phyloP scores from a whole-genome alignment of 2,329 filamentous ascomycete genomes.

The Fusarium sambucinum region DNA sequence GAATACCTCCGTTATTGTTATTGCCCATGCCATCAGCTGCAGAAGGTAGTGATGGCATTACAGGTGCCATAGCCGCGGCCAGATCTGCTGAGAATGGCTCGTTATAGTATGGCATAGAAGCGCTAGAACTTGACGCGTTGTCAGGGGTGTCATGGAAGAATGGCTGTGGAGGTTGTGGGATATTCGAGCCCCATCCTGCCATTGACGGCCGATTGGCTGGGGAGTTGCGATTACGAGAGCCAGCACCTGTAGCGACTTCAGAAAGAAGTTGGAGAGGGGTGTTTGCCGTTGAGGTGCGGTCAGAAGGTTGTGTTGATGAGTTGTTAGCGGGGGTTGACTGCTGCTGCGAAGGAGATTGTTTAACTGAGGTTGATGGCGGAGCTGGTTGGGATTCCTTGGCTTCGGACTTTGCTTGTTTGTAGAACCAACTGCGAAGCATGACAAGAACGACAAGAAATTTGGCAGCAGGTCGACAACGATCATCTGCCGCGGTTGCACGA shows the following conservation, averaged over 20 bases:
- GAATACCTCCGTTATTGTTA: conserved; percentile 34
- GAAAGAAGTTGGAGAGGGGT: conserved; percentile 69
- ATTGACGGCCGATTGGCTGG: conserved; percentile 32
- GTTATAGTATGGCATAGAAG: conserved; percentile 26
- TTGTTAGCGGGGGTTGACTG: conserved; percentile 19
- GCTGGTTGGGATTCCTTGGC: conserved; percentile 26
- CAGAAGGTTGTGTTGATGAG: conserved; percentile 31
- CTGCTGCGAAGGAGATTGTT: conserved; percentile 31
- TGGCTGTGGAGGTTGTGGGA: conserved; percentile 49
- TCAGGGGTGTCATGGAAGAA: conserved; percentile 54
- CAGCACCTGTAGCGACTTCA: conserved; percentile 63
- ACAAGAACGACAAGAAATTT: conserved; percentile 79
- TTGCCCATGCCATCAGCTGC: conserved; percentile 22
- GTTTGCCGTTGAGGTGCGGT: conserved; percentile 54
- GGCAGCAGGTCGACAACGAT: conserved; percentile 72
- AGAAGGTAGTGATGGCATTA: conserved; percentile 35
- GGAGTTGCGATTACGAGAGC: conserved; percentile 27
- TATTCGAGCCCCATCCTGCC: conserved; percentile 39
- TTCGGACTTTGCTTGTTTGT: conserved; percentile 59
- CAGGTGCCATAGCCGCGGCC: conserved; percentile 46
- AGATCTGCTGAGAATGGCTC: conserved; percentile 41
- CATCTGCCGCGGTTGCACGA: conserved; percentile 70
- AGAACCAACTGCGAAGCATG: conserved; percentile 78
- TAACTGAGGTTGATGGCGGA: conserved; percentile 20
- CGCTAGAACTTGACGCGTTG: conserved; percentile 17